These are phyloP conservation scores for Termitomyces sp. DNA, from an alignment of 768 basidiomycete species.

Conservation along the genomic window DNA sequence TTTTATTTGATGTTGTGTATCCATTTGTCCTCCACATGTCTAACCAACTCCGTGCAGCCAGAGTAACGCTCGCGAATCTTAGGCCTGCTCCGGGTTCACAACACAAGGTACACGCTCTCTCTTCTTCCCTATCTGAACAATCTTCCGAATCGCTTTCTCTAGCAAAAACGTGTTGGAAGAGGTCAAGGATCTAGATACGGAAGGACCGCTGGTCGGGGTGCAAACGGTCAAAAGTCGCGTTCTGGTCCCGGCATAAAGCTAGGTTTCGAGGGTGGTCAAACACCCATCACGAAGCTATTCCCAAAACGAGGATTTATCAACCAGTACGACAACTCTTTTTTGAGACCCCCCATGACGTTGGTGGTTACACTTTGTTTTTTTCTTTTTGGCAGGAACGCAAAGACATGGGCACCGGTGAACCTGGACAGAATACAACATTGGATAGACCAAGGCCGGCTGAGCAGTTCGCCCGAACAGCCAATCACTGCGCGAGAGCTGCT, in stretches of 20 bases:
- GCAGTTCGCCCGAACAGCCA: slow-evolving; percentile 71
- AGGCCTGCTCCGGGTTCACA: slow-evolving; percentile 66
- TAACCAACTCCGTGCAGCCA: slow-evolving; percentile 28
- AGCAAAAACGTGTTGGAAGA: slow-evolving; percentile 86
- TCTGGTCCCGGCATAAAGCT: slow-evolving; percentile 79
- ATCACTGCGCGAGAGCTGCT: slow-evolving; percentile 87
- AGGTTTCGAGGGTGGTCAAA: slow-evolving; percentile 97
- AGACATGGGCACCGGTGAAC: slow-evolving; percentile 79
- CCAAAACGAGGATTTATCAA: slow-evolving; percentile 96
- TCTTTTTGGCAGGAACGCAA: slow-evolving; percentile 74
- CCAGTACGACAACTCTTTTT: slow-evolving; percentile 51
- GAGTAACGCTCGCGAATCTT: slow-evolving; percentile 66
- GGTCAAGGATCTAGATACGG: slow-evolving; percentile 91
- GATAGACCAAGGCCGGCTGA: slow-evolving; percentile 81
- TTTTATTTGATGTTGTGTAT: slow-evolving; percentile 9
- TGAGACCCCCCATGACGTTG: background rate
- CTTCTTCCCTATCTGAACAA: background rate
- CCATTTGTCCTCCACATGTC: slow-evolving; percentile 26
- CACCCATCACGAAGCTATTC: slow-evolving; percentile 83
- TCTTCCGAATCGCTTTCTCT: background rate
- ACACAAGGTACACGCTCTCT: slow-evolving; percentile 44
- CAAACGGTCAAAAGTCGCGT: slow-evolving; percentile 94
- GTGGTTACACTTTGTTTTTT: background rate
- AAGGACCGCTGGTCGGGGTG: slow-evolving; percentile 88
- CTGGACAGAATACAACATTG: slow-evolving; percentile 86